Conservation (phyloP, 352 stramenopile genomes). For the Phytophthora colocasiae region DNA sequence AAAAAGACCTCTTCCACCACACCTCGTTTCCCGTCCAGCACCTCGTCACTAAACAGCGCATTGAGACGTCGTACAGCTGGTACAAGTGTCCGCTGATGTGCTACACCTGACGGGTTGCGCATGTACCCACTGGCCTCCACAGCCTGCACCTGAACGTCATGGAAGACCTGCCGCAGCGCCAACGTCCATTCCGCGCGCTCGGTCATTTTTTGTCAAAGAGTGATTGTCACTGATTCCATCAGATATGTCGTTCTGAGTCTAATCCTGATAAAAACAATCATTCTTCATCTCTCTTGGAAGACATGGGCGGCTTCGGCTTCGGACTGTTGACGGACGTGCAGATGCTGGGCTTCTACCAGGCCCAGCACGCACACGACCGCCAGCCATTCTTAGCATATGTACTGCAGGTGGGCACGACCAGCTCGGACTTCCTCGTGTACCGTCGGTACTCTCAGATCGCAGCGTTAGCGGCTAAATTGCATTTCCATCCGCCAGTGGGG, state of each 20-base stretch:
- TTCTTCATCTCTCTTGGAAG: no score
- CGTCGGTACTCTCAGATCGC: constrained; percentile 84
- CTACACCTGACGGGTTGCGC: constrained; percentile 30
- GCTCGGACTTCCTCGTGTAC: constrained; percentile 72
- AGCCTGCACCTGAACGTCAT: constrained; percentile 70
- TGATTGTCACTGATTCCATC: constrained; percentile 1
- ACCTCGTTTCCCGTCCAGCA: constrained; percentile 40
- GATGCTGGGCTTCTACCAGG: constrained; percentile 85
- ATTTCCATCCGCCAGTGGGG: constrained; percentile 72
- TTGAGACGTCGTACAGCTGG: constrained; percentile 60
- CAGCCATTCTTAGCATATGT: constrained; percentile 80
- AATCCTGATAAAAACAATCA: no score
- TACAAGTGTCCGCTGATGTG: constrained; percentile 50
- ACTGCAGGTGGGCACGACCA: constrained; percentile 62
- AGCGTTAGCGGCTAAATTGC: constrained; percentile 59
- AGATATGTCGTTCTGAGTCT: no score
- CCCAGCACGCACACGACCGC: constrained; percentile 51
- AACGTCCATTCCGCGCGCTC: constrained; percentile 60
- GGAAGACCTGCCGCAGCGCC: constrained; percentile 65
- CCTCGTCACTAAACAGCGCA: constrained; percentile 58
- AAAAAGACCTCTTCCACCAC: constrained; percentile 63
- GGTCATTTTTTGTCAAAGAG: constrained; percentile 10
- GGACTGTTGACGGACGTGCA: constrained; percentile 71
- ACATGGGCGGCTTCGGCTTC: constrained; percentile 62
- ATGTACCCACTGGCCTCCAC: constrained; percentile 58